These are phyloP conservation scores for Diddensiella transvaalensis DNA, from an alignment of 805 yeast genomes.

Conservation along the genomic window DNA sequence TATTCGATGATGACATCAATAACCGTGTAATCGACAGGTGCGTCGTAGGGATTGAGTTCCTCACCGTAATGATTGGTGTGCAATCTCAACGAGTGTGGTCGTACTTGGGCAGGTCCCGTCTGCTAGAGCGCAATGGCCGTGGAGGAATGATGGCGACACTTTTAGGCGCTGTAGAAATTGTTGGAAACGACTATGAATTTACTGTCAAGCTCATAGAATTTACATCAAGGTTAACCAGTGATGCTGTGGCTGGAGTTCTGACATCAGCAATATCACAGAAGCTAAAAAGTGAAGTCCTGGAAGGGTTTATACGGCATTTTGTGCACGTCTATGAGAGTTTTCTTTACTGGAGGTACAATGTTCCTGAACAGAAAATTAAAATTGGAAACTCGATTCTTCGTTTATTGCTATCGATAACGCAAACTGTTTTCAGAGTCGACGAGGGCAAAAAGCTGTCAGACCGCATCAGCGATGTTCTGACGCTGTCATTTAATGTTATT, in stretches of 20 bases:
- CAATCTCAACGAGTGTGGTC: constrained; percentile 76
- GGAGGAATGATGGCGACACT: constrained; percentile 62
- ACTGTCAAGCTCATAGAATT: constrained; percentile 59
- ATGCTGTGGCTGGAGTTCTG: constrained; percentile 37
- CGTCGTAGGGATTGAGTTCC: constrained; percentile 45
- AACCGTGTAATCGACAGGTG: constrained; percentile 47
- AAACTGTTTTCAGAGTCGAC: constrained; percentile 49
- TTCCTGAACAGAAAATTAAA: constrained; percentile 54
- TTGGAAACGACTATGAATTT: constrained; percentile 61
- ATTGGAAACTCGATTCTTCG: constrained; percentile 55
- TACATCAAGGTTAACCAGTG: constrained; percentile 49
- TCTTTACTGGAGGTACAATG: constrained; percentile 61
- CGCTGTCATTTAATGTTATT: constrained; percentile 49
- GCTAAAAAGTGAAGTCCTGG: constrained; percentile 52
- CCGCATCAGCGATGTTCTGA: constrained; percentile 46
- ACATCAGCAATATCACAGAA: constrained; percentile 35
- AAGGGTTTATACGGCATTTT: constrained; percentile 51
- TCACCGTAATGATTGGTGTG: constrained; percentile 45
- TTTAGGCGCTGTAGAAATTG: constrained; percentile 69
- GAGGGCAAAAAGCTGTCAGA: constrained; percentile 24
- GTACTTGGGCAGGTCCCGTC: constrained; percentile 60
- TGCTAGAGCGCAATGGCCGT: constrained; percentile 58
- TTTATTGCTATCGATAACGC: constrained; percentile 53
- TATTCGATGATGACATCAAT: constrained; percentile 67
- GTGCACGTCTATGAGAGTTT: constrained; percentile 74